Percentiles rank a stretch among this genome's conserved stretches.
Conservation (phyloP, 208 protist species). For the Acanthamoeba healyi region DNA sequence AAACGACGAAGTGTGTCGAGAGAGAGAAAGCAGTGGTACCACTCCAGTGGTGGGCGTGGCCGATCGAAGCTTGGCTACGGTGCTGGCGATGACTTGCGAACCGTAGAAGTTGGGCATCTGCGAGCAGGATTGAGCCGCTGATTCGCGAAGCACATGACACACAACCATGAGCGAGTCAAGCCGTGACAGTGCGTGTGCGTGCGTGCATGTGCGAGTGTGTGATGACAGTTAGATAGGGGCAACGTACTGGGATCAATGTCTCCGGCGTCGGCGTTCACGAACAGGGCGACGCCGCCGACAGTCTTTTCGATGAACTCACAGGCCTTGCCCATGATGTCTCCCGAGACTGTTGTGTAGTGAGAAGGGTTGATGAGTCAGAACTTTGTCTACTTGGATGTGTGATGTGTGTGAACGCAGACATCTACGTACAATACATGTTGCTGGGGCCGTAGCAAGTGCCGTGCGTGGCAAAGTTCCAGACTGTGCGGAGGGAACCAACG, state of each 20-base stretch:
- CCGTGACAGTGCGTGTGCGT: no score
- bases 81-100: slow-evolving; percentile 18
- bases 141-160: background rate
- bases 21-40: background rate
- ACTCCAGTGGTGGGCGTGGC: background rate
- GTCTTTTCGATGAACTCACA: slow-evolving; percentile 70
- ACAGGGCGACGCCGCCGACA: slow-evolving; percentile 23
- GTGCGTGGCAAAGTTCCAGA: slow-evolving; percentile 79
- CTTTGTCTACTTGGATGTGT: no score
- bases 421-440: slow-evolving; percentile 71
- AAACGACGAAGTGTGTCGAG: background rate
- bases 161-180: background rate
- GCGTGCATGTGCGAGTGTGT: no score
- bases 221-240: background rate
- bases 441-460: slow-evolving; percentile 73
- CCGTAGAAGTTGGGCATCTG: slow-evolving; percentile 71
- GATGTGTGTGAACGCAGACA: background rate
- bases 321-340: slow-evolving; percentile 74
- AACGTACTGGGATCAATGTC: slow-evolving; percentile 71
- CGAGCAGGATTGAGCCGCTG: slow-evolving; percentile 40
- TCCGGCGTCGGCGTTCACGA: slow-evolving; percentile 79
- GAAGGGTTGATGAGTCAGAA: no score
- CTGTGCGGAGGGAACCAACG: background rate
- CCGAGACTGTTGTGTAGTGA: background rate
- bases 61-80: slow-evolving; percentile 13